Evolutionary conservation across 495 filamentous ascomycete genomes (phyloP).

Genomic region (Daldinia concentrica): DNA sequence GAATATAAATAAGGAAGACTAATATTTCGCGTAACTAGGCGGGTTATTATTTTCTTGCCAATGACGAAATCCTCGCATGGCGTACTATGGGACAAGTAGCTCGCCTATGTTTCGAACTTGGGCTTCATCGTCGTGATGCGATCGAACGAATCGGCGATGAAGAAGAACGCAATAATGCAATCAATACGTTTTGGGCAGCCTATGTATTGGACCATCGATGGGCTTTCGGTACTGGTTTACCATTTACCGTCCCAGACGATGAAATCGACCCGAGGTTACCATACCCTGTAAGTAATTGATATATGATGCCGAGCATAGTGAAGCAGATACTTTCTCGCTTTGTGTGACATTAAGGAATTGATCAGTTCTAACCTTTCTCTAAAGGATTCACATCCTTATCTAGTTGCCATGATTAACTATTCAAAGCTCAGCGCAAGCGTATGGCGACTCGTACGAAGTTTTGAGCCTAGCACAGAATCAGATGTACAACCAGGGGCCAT

Average conservation of each 20-base stretch:
- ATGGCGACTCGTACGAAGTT: slow-evolving; percentile 72
- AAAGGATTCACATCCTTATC: slow-evolving; percentile 75
- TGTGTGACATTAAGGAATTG: not conserved
- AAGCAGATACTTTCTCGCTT: not conserved
- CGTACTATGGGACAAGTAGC: slow-evolving; percentile 78
- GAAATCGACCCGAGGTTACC: slow-evolving; percentile 83
- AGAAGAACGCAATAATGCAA: slow-evolving; percentile 68
- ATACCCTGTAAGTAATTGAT: slow-evolving; percentile 69
- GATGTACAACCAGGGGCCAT: slow-evolving; percentile 69
- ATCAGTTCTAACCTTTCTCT: slow-evolving; percentile 23
- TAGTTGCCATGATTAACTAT: slow-evolving; percentile 81
- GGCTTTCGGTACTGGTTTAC: slow-evolving; percentile 83
- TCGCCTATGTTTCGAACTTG: slow-evolving; percentile 80
- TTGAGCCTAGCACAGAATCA: slow-evolving; percentile 61
- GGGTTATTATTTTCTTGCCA: slow-evolving; percentile 84
- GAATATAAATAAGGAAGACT: not conserved
- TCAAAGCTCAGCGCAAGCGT: slow-evolving; percentile 79
- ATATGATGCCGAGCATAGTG: not conserved
- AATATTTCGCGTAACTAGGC: slow-evolving; percentile 49
- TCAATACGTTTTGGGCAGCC: slow-evolving; percentile 80
- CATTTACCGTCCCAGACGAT: slow-evolving; percentile 81
- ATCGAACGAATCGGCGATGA: slow-evolving; percentile 70
- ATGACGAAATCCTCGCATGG: slow-evolving; percentile 83
- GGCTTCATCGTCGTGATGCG: slow-evolving; percentile 78
- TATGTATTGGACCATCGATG: slow-evolving; percentile 83